These are phyloP conservation scores for Entelexis paramagnoliae DNA, from an alignment of 1,139 yeast species.

Conservation along the genomic window DNA sequence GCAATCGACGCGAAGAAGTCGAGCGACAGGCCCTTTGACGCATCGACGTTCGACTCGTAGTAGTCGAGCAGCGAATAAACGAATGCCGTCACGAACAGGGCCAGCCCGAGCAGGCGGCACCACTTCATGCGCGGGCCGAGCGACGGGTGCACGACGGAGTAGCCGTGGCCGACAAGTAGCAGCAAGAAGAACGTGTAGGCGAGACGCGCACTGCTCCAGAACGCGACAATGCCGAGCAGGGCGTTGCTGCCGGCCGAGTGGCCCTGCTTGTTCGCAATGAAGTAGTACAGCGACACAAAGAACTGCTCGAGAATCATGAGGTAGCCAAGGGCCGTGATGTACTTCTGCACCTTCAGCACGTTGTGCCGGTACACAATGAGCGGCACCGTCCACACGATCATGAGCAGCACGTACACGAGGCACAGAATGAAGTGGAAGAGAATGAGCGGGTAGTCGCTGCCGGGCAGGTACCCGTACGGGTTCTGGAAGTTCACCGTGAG, in stretches of 20 bases:
- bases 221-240: constrained; percentile 66
- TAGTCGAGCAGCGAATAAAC: constrained; percentile 63
- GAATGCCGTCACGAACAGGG: constrained; percentile 60
- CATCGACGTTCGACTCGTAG: constrained; percentile 43
- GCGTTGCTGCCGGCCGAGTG: constrained; percentile 50
- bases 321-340: constrained; percentile 72
- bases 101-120: constrained; percentile 65
- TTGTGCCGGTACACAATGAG: constrained; percentile 81
- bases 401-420: constrained; percentile 67
- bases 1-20: constrained; percentile 35
- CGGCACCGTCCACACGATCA: constrained; percentile 75
- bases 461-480: constrained; percentile 82
- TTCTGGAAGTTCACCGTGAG: constrained; percentile 73
- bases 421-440: constrained; percentile 84
- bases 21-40: constrained; percentile 32
- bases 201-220: constrained; percentile 69
- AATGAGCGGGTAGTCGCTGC: constrained; percentile 81
- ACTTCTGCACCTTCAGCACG: constrained; percentile 80
- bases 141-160: constrained; percentile 82
- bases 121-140: constrained; percentile 68
- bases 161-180: constrained; percentile 79
- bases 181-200: constrained; percentile 83
- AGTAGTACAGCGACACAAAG: constrained; percentile 86
- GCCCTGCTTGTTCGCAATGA: constrained; percentile 60
- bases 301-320: constrained; percentile 78